These are phyloP conservation scores for Phlebiopsis flavidoalba DNA, from an alignment of 768 basidiomycete species.

Conservation along the genomic window DNA sequence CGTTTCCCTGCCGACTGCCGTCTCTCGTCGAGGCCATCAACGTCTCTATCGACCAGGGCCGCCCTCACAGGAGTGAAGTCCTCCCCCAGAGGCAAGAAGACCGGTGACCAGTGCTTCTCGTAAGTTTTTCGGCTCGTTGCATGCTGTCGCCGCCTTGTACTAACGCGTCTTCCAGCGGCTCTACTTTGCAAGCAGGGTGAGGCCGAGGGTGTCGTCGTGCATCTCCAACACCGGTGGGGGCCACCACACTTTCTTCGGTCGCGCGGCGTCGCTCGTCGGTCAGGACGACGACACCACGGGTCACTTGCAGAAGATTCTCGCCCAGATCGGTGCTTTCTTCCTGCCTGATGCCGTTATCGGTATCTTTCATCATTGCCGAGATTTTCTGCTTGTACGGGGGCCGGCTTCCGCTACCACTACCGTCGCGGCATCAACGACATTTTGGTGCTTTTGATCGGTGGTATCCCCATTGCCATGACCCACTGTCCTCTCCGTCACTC, in stretches of 20 bases:
- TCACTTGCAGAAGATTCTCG: slow-evolving; percentile 97
- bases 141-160: slow-evolving; percentile 11
- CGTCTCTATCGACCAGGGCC: slow-evolving; percentile 97
- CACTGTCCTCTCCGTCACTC: slow-evolving; percentile 95
- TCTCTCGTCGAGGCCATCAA: slow-evolving; percentile 94
- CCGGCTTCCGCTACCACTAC: slow-evolving; percentile 86
- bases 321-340: slow-evolving; percentile 97
- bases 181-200: slow-evolving; percentile 99
- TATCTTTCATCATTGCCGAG: slow-evolving; percentile 90
- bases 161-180: slow-evolving; percentile 52
- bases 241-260: slow-evolving; percentile 99
- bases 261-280: slow-evolving; percentile 95
- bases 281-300: slow-evolving; percentile 97
- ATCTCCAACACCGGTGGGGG: slow-evolving; percentile 97
- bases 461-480: slow-evolving; percentile 99
- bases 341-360: slow-evolving; percentile 77
- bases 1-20: slow-evolving; percentile 97
- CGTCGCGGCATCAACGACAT: slow-evolving; percentile 96
- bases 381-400: slow-evolving; percentile 92
- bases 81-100: slow-evolving; percentile 90
- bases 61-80: slow-evolving; percentile 98
- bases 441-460: slow-evolving; percentile 97
- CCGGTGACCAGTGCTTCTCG: slow-evolving; percentile 97
- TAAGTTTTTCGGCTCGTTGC: slow-evolving; percentile 42
- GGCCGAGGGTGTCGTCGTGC: slow-evolving; percentile 96